These are phyloP conservation scores for Salix koriyanagi DNA, from an alignment of 345 rosid species.

Conservation along the genomic window DNA sequence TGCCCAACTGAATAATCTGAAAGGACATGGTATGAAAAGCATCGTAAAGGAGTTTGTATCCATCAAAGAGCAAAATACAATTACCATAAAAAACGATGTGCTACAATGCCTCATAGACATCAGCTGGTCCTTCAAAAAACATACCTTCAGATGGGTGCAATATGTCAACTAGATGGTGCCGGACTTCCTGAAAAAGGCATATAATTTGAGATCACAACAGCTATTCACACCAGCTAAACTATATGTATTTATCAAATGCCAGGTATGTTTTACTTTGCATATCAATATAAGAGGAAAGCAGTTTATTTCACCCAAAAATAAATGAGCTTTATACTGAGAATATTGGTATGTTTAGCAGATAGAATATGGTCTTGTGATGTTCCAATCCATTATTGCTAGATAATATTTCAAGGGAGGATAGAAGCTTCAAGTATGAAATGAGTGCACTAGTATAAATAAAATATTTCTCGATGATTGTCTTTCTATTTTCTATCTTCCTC, in stretches of 20 bases:
- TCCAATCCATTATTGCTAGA: too few relatives aligned
- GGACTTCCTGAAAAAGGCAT: constrained; percentile 61
- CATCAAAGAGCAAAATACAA: background rate
- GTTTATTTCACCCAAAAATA: background rate
- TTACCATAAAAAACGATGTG: background rate
- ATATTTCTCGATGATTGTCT: background rate
- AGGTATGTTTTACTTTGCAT: too few relatives aligned
- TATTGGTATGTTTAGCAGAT: background rate
- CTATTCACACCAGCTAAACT: background rate
- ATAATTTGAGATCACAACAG: background rate
- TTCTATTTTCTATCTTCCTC: background rate
- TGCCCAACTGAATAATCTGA: constrained; percentile 88
- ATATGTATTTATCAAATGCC: background rate
- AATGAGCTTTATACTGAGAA: background rate
- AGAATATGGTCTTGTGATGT: background rate
- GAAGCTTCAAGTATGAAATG: background rate
- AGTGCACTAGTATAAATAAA: background rate
- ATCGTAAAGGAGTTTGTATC: background rate
- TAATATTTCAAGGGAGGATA: background rate
- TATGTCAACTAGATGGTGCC: constrained; percentile 80
- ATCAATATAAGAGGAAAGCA: background rate
- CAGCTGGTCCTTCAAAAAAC: constrained; percentile 4
- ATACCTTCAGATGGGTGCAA: constrained; percentile 82
- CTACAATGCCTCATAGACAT: constrained; percentile 4
- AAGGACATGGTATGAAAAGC: background rate